phyloP scores from a whole-genome alignment of 148 eudicot species.

The Chenopodium formosanum region DNA sequence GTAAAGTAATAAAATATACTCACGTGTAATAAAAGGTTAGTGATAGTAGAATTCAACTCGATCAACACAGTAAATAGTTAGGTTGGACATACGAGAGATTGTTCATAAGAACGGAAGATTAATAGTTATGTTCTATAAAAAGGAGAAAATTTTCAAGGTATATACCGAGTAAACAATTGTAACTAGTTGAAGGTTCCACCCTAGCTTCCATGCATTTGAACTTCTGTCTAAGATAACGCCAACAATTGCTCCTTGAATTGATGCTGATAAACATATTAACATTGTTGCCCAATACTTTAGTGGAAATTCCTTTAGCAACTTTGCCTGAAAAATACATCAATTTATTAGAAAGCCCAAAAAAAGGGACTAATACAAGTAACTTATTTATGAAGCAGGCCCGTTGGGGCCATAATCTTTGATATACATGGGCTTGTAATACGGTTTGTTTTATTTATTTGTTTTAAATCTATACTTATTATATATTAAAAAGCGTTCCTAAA shows the following conservation, averaged over 20 bases:
- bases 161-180: conserved; percentile 62
- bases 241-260: conserved; percentile 43
- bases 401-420: background rate
- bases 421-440: background rate
- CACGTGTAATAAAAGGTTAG: too few relatives aligned
- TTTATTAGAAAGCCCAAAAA: too few relatives aligned
- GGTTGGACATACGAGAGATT: background rate
- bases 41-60: too few relatives aligned
- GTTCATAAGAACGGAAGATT: background rate
- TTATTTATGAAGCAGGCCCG: background rate
- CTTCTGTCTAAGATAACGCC: conserved; percentile 48
- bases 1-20: too few relatives aligned
- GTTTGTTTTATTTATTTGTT: background rate
- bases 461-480: too few relatives aligned
- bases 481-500: too few relatives aligned
- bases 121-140: background rate
- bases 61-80: too few relatives aligned
- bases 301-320: conserved; percentile 47
- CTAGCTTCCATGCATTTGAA: conserved; percentile 42
- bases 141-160: conserved; percentile 15
- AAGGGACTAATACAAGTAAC: too few relatives aligned
- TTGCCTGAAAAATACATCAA: conserved; percentile 30
- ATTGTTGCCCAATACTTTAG: conserved; percentile 49
- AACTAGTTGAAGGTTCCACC: conserved; percentile 53
- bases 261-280: conserved; percentile 46